Evolutionary conservation across 306 rosid genomes (phyloP).

Genomic region (Vigna angularis): DNA sequence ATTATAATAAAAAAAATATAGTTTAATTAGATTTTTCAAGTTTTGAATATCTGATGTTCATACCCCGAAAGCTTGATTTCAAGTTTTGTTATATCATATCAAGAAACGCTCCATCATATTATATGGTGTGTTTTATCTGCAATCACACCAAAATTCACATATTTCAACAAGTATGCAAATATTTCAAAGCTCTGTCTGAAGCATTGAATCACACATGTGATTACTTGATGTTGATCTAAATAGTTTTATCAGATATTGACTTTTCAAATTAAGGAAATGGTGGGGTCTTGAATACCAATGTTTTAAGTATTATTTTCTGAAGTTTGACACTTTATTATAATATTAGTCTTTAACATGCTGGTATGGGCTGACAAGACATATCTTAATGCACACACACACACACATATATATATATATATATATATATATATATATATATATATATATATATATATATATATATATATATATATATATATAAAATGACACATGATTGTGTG

Average conservation of each 20-base stretch:
- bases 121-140: neutral
- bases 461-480: neutral
- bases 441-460: too few species aligned
- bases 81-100: neutral
- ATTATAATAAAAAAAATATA: too few species aligned
- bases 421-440: neutral
- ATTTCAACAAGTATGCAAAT: neutral
- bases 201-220: neutral
- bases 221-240: slow-evolving; percentile 7
- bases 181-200: too few species aligned
- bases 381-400: neutral
- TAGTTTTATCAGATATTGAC: slow-evolving; percentile 30
- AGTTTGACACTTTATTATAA: neutral
- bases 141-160: neutral
- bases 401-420: neutral
- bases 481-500: neutral
- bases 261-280: slow-evolving; percentile 25
- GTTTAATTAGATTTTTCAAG: too few species aligned
- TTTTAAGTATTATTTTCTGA: slow-evolving; percentile 20
- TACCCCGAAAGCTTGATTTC: neutral
- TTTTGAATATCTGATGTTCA: too few species aligned
- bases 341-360: neutral
- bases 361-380: neutral
- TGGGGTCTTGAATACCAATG: neutral
- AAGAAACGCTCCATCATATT: neutral